Evolutionary conservation across 495 filamentous ascomycete species (phyloP), one percentile per base, ranked within the genome.

Genomic region (Extremus antarcticus): DNA sequence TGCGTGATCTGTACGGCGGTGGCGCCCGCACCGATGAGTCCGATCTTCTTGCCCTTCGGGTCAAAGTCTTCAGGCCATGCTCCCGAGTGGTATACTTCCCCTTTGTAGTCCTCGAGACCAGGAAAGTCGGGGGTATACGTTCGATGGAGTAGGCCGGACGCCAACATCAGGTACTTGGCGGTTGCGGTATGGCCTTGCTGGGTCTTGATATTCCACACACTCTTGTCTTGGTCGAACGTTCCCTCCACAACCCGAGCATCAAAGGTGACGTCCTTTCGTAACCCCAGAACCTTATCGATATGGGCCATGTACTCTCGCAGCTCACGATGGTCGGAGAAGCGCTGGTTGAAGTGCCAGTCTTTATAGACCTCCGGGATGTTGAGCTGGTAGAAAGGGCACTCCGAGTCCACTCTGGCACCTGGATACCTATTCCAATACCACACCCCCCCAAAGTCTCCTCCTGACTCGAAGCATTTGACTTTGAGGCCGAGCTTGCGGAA

Each of bases 1-100:
- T 59, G 58, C 23, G 61, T 57, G 25, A 62, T 53, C 43, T 66
- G 63, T 19, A 66, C 58, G 2, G 52, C 60, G 16, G 57, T 60
- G 13, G 60, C 57, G 16, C 61, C 61, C 21, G 61, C 55, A 20
- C 61, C 60, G 22, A 63, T 51, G 11, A 63, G 47, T 2, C 41
- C 60, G 32, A 63, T 43, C n/a, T 47, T 55, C 53, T 63, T 63
- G 3, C 56, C 60, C 20, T 56, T 52, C 19, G 56, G 50, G 21
- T 20, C 21, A 35, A 41, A 54, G 19, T 78, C 67, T 35, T 70
- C 62, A 24, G 68, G 71, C 53, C 72, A 74, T 58, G 73, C 74
- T 3, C 70, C 73, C 51, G 74, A 71, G 71, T 78, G 80, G 21
- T 73, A 72, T 60, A 78, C 74, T 60, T 56, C 40, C 2, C 70